Conservation (phyloP, 1,139 yeast genomes). For the Arxiozyma slooffiae region DNA sequence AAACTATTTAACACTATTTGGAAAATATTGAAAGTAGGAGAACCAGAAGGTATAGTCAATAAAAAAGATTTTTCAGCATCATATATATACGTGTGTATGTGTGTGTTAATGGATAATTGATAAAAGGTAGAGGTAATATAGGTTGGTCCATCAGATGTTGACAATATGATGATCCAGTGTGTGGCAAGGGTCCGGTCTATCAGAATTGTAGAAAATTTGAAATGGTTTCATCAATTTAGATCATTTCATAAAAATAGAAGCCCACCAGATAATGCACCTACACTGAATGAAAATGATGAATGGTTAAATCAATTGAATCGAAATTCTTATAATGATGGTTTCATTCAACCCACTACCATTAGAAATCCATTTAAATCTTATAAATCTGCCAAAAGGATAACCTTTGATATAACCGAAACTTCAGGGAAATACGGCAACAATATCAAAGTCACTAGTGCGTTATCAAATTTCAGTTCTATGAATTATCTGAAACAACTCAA, state of each 20-base stretch:
- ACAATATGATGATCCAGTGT: not conserved
- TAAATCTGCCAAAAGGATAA: not conserved
- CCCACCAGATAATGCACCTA: slow-evolving; percentile 41
- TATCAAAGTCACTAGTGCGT: slow-evolving; percentile 17
- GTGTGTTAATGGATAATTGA: not conserved
- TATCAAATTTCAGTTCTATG: slow-evolving; percentile 32
- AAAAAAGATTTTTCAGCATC: too few species aligned
- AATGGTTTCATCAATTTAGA: not conserved
- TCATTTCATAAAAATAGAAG: not conserved
- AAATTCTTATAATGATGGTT: not conserved
- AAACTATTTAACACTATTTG: too few species aligned
- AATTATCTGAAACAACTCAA: slow-evolving; percentile 27
- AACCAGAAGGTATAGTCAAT: too few species aligned
- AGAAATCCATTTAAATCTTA: not conserved
- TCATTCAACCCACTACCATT: not conserved
- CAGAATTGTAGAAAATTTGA: not conserved
- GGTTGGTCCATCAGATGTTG: not conserved
- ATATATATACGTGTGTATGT: not conserved
- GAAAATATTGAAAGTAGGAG: too few species aligned
- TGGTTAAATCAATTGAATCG: slow-evolving; percentile 34
- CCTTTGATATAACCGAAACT: not conserved
- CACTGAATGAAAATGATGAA: slow-evolving; percentile 37
- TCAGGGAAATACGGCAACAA: slow-evolving; percentile 13
- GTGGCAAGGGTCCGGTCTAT: not conserved
- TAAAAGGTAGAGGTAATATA: not conserved